Base-by-base conservation (phyloP, 2,329 filamentous ascomycete genomes). In the Sporothrix inflata region DNA sequence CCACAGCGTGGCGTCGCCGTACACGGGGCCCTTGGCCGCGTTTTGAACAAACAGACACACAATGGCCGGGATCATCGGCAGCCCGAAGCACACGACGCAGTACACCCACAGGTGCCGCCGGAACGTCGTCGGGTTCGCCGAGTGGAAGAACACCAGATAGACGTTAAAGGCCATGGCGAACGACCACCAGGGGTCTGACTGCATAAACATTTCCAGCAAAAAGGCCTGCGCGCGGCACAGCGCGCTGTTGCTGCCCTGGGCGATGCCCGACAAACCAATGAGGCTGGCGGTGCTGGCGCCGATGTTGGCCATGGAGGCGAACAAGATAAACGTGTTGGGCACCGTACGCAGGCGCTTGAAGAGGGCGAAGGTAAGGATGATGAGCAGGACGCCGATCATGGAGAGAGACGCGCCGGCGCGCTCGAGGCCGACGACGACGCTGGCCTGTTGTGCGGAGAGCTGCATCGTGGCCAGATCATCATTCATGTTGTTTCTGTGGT, bases 111-210 rank as follows among this genome's bases (percentile, higher is more conserved):
- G 87, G 79, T 92, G 92, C 63, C 87, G 86, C n/a, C 87, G 86
- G 77, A 94, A 94, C 69, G 91, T 90, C 8, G 90, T 90, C 0
- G 87, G 87, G 63, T 84, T 88, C 65, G 85, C 84, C n/a, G 85
- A 83, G 75, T 85, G 86, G 80, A 89, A 89, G 78, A 89, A 89
- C 73, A 89, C 87, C 69, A 94, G 85, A 77, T 91, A 92, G 74
- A 95, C 92, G 77, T 95, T 96, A 78, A 91, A 85, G 3, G 92
- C 92, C 92, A 96, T 95, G 75, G 91, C 91, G 70, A 94, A 87
- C 0, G 91, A 92, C 92, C 90, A 94, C 82, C 92, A 86, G 0
- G 90, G 89, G 80, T 93, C 91, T 5, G 90, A 91, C 75, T 91
- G 90, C 88, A 92, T 91, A 79, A 93, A 94, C 82, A 92, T 90